Evolutionary conservation across 2,329 filamentous ascomycete genomes (phyloP).

Genomic region (Epichloe amarillans): DNA sequence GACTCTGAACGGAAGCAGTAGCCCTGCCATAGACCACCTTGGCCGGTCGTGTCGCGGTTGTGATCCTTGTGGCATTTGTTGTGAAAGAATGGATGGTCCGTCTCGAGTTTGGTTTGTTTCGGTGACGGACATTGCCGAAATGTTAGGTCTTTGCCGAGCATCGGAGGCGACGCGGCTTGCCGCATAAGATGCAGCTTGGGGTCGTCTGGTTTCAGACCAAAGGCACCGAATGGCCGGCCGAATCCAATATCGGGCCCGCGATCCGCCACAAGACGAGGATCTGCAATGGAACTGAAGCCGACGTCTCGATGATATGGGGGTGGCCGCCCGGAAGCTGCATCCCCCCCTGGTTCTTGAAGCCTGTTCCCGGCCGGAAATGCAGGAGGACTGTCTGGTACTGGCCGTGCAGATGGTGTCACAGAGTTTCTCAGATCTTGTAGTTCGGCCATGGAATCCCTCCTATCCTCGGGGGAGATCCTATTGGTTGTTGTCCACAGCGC

Average conservation of each 20-base stretch:
- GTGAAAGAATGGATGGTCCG: conserved; percentile 50
- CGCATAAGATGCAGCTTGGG: conserved; percentile 32
- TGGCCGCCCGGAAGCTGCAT: neutral
- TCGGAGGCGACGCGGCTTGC: conserved; percentile 57
- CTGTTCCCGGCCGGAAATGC: conserved; percentile 3
- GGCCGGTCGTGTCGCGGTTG: conserved; percentile 42
- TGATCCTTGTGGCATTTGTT: conserved; percentile 31
- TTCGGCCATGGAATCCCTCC: conserved; percentile 16
- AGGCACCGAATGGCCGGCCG: conserved; percentile 30
- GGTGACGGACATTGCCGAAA: conserved; percentile 78
- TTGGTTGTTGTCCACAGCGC: conserved; percentile 28
- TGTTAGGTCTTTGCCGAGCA: conserved; percentile 70
- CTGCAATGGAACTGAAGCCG: neutral
- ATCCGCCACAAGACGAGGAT: conserved; percentile 1
- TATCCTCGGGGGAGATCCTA: conserved; percentile 15
- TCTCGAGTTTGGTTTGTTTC: conserved; percentile 71
- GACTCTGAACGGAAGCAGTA: conserved; percentile 41
- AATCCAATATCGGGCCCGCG: conserved; percentile 14
- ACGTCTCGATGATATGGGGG: conserved; percentile 7
- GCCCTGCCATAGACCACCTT: conserved; percentile 63
- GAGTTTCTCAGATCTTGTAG: conserved; percentile 10
- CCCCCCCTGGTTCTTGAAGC: neutral
- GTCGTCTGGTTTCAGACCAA: conserved; percentile 24
- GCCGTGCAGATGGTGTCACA: conserved; percentile 13
- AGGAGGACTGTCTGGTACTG: conserved; percentile 7